Evolutionary conservation across 352 stramenopile genomes (phyloP), one percentile per base, ranked within the genome.

Genomic region (Lagenidium giganteum): DNA sequence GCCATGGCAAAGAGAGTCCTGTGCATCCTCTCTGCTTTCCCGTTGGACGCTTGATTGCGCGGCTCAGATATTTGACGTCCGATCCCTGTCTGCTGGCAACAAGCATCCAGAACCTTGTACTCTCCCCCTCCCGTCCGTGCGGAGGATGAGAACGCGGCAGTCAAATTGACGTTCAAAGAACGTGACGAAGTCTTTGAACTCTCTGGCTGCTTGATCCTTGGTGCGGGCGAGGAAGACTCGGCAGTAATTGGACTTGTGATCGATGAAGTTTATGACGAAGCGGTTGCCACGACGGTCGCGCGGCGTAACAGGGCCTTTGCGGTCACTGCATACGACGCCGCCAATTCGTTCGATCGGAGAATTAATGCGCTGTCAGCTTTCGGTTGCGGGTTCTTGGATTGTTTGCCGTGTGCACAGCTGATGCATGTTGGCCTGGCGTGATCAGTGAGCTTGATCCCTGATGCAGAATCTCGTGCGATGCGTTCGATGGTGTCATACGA

Each of bases 21-120:
- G 20, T 65, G 55, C 48, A 74, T 69, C 1, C 54, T 18, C 8
- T 67, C 61, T 1, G 49, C 56, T 26, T 75, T 71, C 0, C 61
- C 57, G n/a, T 71, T 76, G 1, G 26, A 39, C 0, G 57, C 49
- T 8, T 61, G 33, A 9, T 69, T 71, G 0, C 36, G 16, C 0
- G 49, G 47, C 13, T 75, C 52, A 1, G 39, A 54, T 2, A 57
- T 17, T 31, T 75, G 53, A 0, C 64, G n/a, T 0, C 24, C 31
- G 0, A 71, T 42, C 0, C 56, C 56, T 0, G 43, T 60, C 3
- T 34, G 2, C 9, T 55, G 44, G 23, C 64, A 70, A n/a, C 66
- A 67, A 0, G 67, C 28, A 8, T 69, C 52, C 0, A 59, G 34
- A 20, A 56, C 57, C 11, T n/a, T 1, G 26, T 62, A 71, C 37